Base-by-base conservation (phyloP, 2,329 filamentous ascomycete genomes). In the Ophiostoma himal-ulmi region DNA sequence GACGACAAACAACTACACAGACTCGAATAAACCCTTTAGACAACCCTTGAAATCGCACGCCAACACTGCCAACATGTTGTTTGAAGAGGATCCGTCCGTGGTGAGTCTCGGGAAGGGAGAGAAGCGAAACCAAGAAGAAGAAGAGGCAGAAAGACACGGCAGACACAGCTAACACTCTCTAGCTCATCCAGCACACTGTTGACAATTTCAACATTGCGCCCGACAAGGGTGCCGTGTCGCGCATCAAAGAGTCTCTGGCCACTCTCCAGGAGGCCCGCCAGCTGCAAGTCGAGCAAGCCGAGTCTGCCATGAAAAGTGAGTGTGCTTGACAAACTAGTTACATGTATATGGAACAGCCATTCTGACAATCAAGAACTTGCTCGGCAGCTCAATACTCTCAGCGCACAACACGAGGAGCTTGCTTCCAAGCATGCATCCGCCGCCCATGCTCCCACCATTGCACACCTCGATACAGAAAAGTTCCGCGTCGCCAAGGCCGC, bases 401-500 rank as follows among this genome's bases (percentile, higher is more conserved):
- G 87, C 57, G 85, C 89, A 6, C 92, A 95, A 77, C 89, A 96
- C 81, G 84, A 87, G 70, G 92, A 96, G 79, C 89, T 92, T 0
- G 83, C 92, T 0, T 81, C 88, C 0, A 83, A 89, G 3, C 92
- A 96, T 82, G 92, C 93, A 74, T 87, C 91, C 0, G 85, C 89
- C 6, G 88, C 88, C 72, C 94, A 98, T 81, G 93, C 94, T 6
- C 89, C 88, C 48, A 88, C 92, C 77, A 97, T 98, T 73, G 85
- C 95, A 26, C 87, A 90, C 57, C 89, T 97, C 72, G 94, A 98
- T 80, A 96, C 93, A 1, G 89, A 94, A 75, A 97, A 97, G 78
- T 98, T 98, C 81, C 90, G 93, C 75, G 90, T 93, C 71, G 94
- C 94, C n/a, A 98, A 98, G 80, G 88, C 91, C 20, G 93, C 92